Conservation (phyloP, 2,329 filamentous ascomycete species). For the Graphium sp. region DNA sequence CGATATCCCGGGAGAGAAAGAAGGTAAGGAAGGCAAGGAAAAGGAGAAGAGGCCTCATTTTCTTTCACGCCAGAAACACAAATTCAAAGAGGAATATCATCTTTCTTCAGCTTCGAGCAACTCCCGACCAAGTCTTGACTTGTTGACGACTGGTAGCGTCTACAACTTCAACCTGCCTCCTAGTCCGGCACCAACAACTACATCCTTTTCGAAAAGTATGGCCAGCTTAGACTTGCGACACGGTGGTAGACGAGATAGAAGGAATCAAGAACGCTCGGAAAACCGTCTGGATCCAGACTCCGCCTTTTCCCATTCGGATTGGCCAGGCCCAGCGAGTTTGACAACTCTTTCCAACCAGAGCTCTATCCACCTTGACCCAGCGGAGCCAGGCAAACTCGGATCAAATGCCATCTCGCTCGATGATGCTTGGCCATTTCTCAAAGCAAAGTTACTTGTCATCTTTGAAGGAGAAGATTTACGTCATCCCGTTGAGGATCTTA, state of each 20-base stretch:
- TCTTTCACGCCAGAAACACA: slow-evolving; percentile 62
- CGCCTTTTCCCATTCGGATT: slow-evolving; percentile 23
- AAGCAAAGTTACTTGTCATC: slow-evolving; percentile 57
- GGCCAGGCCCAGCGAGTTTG: slow-evolving; percentile 36
- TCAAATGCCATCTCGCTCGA: slow-evolving; percentile 56
- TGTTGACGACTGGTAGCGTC: slow-evolving; percentile 55
- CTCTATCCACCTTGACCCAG: slow-evolving; percentile 19
- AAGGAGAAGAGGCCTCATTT: slow-evolving; percentile 72
- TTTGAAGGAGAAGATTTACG: slow-evolving; percentile 70
- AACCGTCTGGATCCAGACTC: slow-evolving; percentile 35
- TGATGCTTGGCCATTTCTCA: slow-evolving; percentile 70
- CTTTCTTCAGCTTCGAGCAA: slow-evolving; percentile 63
- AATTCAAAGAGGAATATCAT: slow-evolving; percentile 58
- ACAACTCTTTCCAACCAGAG: slow-evolving; percentile 16
- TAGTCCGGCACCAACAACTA: slow-evolving; percentile 48
- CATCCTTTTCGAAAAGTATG: slow-evolving; percentile 64
- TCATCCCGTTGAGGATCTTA: slow-evolving; percentile 71
- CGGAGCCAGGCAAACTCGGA: slow-evolving; percentile 40
- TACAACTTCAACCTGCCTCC: slow-evolving; percentile 66
- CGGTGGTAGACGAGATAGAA: slow-evolving; percentile 43
- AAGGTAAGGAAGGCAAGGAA: slow-evolving; percentile 35
- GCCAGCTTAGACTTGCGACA: slow-evolving; percentile 20
- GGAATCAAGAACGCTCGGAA: slow-evolving; percentile 49
- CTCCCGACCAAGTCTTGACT: slow-evolving; percentile 47
- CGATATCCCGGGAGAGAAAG: slow-evolving; percentile 31